A percentile compares a stretch with the other conserved stretches of the same genome.
phyloP scores from a whole-genome alignment of 805 yeast genomes.

The Saccharomycopsis oosterbeekiorum region DNA sequence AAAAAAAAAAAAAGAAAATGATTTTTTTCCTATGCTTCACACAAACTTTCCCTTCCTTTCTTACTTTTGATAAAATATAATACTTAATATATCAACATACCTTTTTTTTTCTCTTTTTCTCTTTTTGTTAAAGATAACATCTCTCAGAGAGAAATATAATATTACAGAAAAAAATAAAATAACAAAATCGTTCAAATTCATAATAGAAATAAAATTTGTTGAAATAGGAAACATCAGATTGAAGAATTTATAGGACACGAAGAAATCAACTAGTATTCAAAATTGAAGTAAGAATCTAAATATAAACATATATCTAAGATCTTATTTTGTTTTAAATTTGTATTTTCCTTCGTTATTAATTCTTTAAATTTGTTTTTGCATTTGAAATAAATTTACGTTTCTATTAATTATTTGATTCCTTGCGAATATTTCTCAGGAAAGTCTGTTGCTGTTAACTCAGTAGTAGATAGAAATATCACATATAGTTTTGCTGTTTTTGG shows the following conservation, averaged over 20 bases:
- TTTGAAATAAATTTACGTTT: neutral
- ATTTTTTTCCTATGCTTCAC: neutral
- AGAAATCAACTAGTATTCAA: neutral
- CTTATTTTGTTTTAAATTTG: neutral
- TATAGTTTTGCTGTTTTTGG: neutral
- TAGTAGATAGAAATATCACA: neutral
- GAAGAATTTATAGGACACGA: neutral
- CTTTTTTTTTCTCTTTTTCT: neutral
- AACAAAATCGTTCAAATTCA: neutral
- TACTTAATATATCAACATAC: neutral
- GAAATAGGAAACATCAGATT: neutral
- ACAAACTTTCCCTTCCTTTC: neutral
- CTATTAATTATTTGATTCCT: neutral
- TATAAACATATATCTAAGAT: neutral
- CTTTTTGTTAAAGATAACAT: neutral
- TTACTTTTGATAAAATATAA: neutral
- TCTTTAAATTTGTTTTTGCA: neutral
- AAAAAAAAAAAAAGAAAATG: neutral
- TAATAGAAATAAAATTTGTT: neutral
- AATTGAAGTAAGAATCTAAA: neutral
- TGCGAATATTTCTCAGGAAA: neutral
- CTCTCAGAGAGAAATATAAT: neutral
- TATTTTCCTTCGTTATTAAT: neutral
- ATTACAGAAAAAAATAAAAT: neutral
- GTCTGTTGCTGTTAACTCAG: slow-evolving; percentile 1